Conservation (phyloP, 371 early-diverging fungal species). For the Dentiscutata heterogama region DNA sequence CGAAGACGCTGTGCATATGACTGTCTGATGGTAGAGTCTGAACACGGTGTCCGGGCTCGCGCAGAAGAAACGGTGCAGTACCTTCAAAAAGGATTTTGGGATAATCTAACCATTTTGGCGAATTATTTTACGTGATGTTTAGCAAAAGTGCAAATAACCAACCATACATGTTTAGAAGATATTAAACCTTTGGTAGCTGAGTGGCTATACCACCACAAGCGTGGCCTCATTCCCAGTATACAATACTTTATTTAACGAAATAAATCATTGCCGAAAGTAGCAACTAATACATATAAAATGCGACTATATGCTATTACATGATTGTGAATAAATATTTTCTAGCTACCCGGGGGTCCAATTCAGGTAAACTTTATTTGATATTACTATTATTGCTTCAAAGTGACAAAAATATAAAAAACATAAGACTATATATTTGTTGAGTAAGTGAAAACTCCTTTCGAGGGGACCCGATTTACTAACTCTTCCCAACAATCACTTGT, state of each 20-base stretch:
- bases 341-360: background rate
- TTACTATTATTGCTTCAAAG: slow-evolving; percentile 29
- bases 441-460: background rate
- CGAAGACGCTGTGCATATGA: too few relatives aligned
- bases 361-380: background rate
- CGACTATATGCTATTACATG: background rate
- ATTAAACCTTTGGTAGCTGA: slow-evolving; percentile 2
- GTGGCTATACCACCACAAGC: slow-evolving; percentile 12
- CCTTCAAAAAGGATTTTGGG: too few relatives aligned
- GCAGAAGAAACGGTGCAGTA: too few relatives aligned
- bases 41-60: background rate
- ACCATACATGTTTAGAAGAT: slow-evolving; percentile 7
- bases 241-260: slow-evolving; percentile 17
- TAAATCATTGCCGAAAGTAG: slow-evolving; percentile 5
- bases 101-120: background rate
- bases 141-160: background rate
- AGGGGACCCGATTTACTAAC: too few relatives aligned
- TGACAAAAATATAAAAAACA: slow-evolving; percentile 26
- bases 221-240: background rate
- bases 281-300: slow-evolving; percentile 4
- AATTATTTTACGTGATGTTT: slow-evolving; percentile 7
- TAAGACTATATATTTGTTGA: slow-evolving; percentile 1
- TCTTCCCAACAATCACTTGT: too few relatives aligned
- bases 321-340: slow-evolving; percentile 9
- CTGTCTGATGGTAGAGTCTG: background rate